Base-by-base conservation (phyloP, 2,329 filamentous ascomycete genomes). In the Penicillium sp. region DNA sequence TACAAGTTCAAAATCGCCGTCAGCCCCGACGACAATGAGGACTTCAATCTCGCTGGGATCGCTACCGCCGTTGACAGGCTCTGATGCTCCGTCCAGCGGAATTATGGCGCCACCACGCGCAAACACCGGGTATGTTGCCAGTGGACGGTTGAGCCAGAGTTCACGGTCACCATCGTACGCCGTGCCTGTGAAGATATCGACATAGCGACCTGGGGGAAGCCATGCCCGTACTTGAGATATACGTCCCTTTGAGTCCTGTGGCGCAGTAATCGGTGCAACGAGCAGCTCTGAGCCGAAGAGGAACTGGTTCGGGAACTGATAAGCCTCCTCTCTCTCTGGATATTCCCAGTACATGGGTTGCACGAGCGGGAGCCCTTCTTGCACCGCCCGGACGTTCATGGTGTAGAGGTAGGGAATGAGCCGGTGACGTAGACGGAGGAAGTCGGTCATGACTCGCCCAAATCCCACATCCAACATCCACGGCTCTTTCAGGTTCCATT, bases 281-380 rank as follows among this genome's bases (percentile, higher is more conserved):
- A 87, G 68, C 14, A 87, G 67, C 24, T 81, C 73, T 0, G 77
- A 75, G 1, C 84, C 84, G 61, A 86, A 86, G 61, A 77, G 77
- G 65, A 81, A 87, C 64, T 86, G 76, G 60, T 84, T 86, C 0
- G 78, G 79, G 0, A 81, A 74, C 0, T 67, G 62, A 66, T 87
- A 87, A 0, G 84, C 82, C 56, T 81, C 78, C 0, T 81, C 76
- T 0, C 66, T 63, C 1, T 77, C 72, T 0, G 81, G 80, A 59
- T 81, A 79, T 45, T 77, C 74, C 84, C 84, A 87, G 71, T 87
- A 87, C 72, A 87, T 75, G 0, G 84, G 84, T 65, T 83, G 80
- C 1, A 86, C 68, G 1, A 87, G 66, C 0, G 83, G 83, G 50
- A 80, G 74, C 43, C 76, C 75, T 0, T 78, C 63, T 1, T 67